These are phyloP conservation scores for Penicillium robsamsonii DNA, from an alignment of 495 filamentous ascomycete species.

Conservation along the genomic window DNA sequence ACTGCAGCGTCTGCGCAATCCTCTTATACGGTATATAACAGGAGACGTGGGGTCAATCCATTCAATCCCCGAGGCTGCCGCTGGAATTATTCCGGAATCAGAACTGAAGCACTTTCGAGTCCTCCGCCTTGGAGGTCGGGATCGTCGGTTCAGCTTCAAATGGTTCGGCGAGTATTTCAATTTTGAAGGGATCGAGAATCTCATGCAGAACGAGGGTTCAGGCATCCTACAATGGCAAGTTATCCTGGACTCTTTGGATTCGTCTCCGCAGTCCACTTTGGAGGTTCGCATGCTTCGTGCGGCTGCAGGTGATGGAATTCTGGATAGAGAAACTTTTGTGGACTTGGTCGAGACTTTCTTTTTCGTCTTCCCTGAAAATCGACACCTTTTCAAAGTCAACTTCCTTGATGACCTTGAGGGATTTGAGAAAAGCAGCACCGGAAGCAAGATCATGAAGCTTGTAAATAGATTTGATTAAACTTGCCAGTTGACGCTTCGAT, in stretches of 20 bases:
- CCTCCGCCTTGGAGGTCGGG: conserved; percentile 32
- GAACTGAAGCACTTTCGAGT: conserved; percentile 17
- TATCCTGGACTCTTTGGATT: conserved; percentile 21
- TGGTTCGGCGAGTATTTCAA: conserved; percentile 35
- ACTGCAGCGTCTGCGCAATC: conserved; percentile 35
- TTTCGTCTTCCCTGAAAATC: too few relatives aligned
- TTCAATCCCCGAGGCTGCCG: conserved; percentile 13
- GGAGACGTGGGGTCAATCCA: conserved; percentile 41
- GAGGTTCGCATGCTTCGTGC: conserved; percentile 11
- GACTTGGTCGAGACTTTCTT: too few relatives aligned
- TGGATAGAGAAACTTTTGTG: too few relatives aligned
- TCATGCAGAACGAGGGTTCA: conserved; percentile 18
- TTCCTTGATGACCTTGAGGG: too few relatives aligned
- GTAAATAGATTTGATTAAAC: too few relatives aligned
- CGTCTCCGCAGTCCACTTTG: conserved; percentile 4
- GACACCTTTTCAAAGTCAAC: too few relatives aligned
- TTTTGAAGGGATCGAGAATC: conserved; percentile 15
- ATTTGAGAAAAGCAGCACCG: too few relatives aligned
- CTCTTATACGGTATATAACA: conserved; percentile 37
- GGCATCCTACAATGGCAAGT: conserved; percentile 40
- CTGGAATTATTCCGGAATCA: conserved; percentile 2
- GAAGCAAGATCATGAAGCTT: too few relatives aligned
- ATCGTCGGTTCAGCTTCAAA: conserved; percentile 35
- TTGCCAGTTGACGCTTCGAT: too few relatives aligned
- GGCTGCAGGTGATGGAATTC: too few relatives aligned